Conservation (phyloP, 2,329 filamentous ascomycete genomes). For the Clonostachys sp. region DNA sequence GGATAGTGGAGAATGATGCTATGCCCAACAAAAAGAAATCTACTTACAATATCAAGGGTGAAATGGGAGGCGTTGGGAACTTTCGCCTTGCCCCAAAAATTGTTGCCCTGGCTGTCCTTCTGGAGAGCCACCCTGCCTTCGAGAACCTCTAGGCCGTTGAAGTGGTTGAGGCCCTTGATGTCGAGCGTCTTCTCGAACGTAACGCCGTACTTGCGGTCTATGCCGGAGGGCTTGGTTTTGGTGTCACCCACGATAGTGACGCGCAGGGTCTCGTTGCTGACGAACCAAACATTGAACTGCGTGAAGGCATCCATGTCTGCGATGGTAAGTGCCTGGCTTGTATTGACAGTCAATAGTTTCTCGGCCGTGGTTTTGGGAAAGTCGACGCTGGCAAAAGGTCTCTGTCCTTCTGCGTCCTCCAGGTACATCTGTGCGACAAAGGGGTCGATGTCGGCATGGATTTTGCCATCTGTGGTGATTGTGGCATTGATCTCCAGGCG, state of each 20-base stretch:
- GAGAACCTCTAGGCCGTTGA: constrained; percentile 48
- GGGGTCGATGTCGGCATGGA: constrained; percentile 43
- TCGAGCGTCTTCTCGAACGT: constrained; percentile 52
- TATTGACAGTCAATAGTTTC: constrained; percentile 44
- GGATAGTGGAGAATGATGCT: neutral
- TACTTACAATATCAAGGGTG: constrained; percentile 57
- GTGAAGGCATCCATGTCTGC: constrained; percentile 42
- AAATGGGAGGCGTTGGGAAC: constrained; percentile 63
- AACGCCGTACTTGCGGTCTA: constrained; percentile 41
- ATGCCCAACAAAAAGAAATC: constrained; percentile 4
- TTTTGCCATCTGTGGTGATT: constrained; percentile 44
- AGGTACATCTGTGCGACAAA: constrained; percentile 53
- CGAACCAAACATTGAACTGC: constrained; percentile 49
- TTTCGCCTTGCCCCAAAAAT: constrained; percentile 54
- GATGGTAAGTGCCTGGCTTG: constrained; percentile 43
- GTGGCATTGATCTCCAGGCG: constrained; percentile 51
- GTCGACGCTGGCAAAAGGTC: constrained; percentile 42
- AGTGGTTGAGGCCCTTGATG: constrained; percentile 47
- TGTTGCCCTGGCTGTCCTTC: constrained; percentile 38
- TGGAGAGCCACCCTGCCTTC: constrained; percentile 41
- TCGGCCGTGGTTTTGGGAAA: constrained; percentile 48
- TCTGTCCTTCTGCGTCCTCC: constrained; percentile 38
- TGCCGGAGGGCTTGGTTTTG: constrained; percentile 42
- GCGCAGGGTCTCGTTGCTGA: constrained; percentile 42
- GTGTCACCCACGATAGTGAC: constrained; percentile 49